phyloP scores from a whole-genome alignment of 2,329 filamentous ascomycete species.

The Scedosporium boydii region DNA sequence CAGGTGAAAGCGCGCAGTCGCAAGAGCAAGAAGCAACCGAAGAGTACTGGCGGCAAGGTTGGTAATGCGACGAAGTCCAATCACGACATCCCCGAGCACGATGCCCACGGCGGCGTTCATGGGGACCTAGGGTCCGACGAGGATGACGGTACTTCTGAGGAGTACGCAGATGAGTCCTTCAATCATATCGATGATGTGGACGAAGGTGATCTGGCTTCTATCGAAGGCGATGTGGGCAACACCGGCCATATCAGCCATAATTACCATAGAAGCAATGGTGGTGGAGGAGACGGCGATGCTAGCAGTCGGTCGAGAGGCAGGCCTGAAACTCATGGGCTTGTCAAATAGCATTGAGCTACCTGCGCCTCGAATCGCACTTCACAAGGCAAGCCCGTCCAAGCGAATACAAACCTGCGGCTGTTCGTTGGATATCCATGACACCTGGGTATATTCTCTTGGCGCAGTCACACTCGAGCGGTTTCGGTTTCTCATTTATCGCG shows the following conservation, averaged over 20 bases:
- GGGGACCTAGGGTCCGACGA: neutral
- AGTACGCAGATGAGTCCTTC: slow-evolving; percentile 5
- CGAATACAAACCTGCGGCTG: no score
- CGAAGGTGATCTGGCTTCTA: neutral
- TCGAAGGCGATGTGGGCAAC: neutral
- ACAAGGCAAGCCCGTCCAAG: no score
- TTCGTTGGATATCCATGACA: no score
- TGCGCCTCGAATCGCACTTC: neutral
- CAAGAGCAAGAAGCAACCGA: slow-evolving; percentile 64
- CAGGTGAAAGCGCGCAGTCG: slow-evolving; percentile 91
- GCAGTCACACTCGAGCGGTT: no score
- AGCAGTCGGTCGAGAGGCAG: neutral
- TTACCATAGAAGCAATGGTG: neutral
- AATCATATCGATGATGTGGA: slow-evolving; percentile 3
- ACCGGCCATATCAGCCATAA: neutral
- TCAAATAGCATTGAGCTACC: neutral
- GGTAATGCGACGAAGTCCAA: slow-evolving; percentile 12
- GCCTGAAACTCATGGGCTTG: neutral
- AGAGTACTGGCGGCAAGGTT: slow-evolving; percentile 44
- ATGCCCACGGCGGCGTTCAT: neutral
- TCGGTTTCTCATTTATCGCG: no score
- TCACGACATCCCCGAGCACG: slow-evolving; percentile 1
- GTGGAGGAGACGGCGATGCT: neutral
- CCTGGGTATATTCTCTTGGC: no score
- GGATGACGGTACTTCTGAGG: slow-evolving; percentile 5